A percentile compares a stretch with the other conserved stretches of the same genome.
These are phyloP conservation scores for Magnaporthiopsis incrustans DNA, from an alignment of 2,329 filamentous ascomycete species.

Conservation along the genomic window DNA sequence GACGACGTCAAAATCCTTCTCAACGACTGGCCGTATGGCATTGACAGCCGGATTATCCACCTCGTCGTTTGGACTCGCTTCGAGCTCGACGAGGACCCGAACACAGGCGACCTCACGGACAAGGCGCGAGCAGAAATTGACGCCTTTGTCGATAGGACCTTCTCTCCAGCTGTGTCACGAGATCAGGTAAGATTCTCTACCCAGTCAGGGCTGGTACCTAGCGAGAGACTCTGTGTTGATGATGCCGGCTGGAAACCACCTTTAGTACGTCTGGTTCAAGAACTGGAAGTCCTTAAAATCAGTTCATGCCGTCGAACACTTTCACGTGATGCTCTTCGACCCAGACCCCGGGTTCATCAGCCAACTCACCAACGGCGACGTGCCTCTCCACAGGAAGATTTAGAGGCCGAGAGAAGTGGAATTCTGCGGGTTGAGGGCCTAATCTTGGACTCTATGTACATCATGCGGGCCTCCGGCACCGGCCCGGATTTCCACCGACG, in stretches of 20 bases:
- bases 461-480: constrained; percentile 17
- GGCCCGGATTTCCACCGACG: constrained; percentile 52
- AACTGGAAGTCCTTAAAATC: constrained; percentile 85
- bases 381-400: constrained; percentile 49
- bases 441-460: too few relatives aligned
- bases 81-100: constrained; percentile 58
- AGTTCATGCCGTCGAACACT: constrained; percentile 81
- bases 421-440: neutral
- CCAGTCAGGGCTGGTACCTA: neutral
- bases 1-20: constrained; percentile 65
- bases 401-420: neutral
- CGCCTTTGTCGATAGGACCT: constrained; percentile 59
- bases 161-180: constrained; percentile 43
- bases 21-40: constrained; percentile 93
- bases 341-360: constrained; percentile 62
- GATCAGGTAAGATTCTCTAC: constrained; percentile 40
- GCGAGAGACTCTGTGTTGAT: neutral
- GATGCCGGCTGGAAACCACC: neutral
- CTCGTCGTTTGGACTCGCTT: constrained; percentile 94
- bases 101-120: constrained; percentile 59
- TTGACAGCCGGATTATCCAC: constrained; percentile 71
- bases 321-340: constrained; percentile 85
- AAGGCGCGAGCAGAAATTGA: constrained; percentile 58
- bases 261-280: constrained; percentile 64
- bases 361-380: constrained; percentile 65